Base-by-base conservation (phyloP, 768 basidiomycete genomes). In the Tylopilus sp. region DNA sequence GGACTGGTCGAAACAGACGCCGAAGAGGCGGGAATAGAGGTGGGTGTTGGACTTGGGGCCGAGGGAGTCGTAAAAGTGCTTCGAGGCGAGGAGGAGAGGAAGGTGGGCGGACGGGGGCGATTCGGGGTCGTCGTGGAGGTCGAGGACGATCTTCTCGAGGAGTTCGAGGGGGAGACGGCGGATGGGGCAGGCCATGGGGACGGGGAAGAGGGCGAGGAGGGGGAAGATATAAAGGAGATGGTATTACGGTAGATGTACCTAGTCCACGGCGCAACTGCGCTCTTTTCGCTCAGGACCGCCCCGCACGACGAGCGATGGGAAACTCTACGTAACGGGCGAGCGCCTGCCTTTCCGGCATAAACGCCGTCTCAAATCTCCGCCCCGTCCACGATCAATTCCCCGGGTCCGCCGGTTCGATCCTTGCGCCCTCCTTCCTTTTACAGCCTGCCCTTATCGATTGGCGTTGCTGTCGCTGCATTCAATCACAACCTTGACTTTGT, bases 1-100 rank as follows among this genome's bases (percentile, higher is more conserved):
- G 24, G 68, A 67, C 3, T 57, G 46, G 65, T 89, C 86, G 71
- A 88, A 89, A 62, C 75, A 78, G 63, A 65, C 51, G 14, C 71
- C 71, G 61, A 82, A 88, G 8, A 89, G 75, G 29, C 72, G 68
- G 0, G 81, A 74, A 56, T 78, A 80, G 48, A 89, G 77, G 21
- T 72, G 67, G 22, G 45, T 45, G 48, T 67, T 58, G 1, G 57
- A 50, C 6, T 29, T 48, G 16, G 41, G 47, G 10, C 53, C 49
- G 58, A 86, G 76, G 1, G 59, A 47, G 29, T 45, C 11, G 61
- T 80, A 50, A 19, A 87, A 59, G 42, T 63, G 51, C 3, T 57
- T 71, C 52, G 73, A 82, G 5, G 78, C 67, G 28, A 67, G 67
- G 43, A 81, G 76, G 45, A 89, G 71, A 0, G 84, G 72, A 17